Percentiles rank a stretch among this genome's conserved stretches.
These are phyloP conservation scores for Penicillium occitanis DNA, from an alignment of 2,329 filamentous ascomycete genomes.

Conservation along the genomic window DNA sequence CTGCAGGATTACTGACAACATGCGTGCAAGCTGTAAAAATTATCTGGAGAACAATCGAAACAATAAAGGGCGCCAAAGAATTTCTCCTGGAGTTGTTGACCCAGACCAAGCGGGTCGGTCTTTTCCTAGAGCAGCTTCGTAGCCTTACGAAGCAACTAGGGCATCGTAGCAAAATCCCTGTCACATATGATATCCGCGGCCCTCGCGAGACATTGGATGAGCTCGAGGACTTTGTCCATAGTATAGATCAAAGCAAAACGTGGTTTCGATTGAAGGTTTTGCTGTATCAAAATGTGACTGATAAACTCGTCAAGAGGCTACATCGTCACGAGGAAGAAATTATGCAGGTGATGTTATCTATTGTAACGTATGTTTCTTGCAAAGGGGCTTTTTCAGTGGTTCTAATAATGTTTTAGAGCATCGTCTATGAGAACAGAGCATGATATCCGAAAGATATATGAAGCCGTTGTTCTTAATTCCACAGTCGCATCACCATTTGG, in stretches of 20 bases:
- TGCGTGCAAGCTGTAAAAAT: neutral
- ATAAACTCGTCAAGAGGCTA: neutral
- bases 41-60: neutral
- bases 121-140: too few species aligned
- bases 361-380: neutral
- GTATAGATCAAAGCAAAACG: too few species aligned
- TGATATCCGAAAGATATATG: neutral
- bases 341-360: neutral
- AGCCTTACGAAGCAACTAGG: too few species aligned
- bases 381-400: neutral
- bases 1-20: too few species aligned
- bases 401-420: neutral
- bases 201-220: too few species aligned
- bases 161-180: too few species aligned
- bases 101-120: too few species aligned
- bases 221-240: too few species aligned
- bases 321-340: neutral
- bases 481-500: neutral
- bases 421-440: neutral
- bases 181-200: too few species aligned
- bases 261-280: too few species aligned
- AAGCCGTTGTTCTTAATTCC: neutral
- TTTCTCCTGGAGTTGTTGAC: too few species aligned
- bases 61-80: neutral
- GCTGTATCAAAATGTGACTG: too few species aligned